Conservation (phyloP, 768 basidiomycete genomes). For the Peribolospora baueri region DNA sequence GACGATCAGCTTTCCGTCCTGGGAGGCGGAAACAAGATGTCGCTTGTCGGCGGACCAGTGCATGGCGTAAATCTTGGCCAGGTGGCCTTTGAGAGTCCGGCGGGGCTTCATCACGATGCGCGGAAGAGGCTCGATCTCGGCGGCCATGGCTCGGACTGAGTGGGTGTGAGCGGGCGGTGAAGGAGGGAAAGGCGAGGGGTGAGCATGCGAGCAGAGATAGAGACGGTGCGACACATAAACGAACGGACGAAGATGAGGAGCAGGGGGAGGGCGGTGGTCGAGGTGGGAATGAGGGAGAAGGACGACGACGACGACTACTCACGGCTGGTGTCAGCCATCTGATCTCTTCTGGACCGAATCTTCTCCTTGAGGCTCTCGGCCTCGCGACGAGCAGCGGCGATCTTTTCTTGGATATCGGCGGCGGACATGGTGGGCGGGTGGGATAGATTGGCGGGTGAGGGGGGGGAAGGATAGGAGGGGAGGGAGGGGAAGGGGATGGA, state of each 20-base stretch:
- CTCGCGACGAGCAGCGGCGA: slow-evolving; percentile 87
- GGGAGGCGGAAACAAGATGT: slow-evolving; percentile 96
- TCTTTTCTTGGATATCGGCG: slow-evolving; percentile 26
- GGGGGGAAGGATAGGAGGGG: no score
- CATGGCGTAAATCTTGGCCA: slow-evolving; percentile 99
- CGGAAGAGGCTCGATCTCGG: slow-evolving; percentile 82
- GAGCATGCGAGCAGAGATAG: background rate
- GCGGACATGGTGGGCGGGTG: no score
- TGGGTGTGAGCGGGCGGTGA: background rate
- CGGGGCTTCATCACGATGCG: slow-evolving; percentile 92
- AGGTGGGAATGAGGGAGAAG: background rate
- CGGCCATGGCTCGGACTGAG: slow-evolving; percentile 90
- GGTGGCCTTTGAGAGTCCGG: slow-evolving; percentile 81
- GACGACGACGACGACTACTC: slow-evolving; percentile 20
- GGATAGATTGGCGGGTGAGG: no score
- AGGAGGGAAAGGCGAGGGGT: background rate
- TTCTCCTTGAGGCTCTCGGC: slow-evolving; percentile 95
- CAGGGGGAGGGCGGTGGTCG: background rate
- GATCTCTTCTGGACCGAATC: slow-evolving; percentile 86
- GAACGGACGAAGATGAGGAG: background rate
- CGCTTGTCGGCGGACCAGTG: slow-evolving; percentile 95
- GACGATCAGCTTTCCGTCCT: slow-evolving; percentile 96
- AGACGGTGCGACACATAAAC: background rate
- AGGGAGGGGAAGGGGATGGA: no score
- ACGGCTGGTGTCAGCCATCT: slow-evolving; percentile 94